phyloP scores from a whole-genome alignment of 2,329 filamentous ascomycete genomes.

The Trichoderma sp. region DNA sequence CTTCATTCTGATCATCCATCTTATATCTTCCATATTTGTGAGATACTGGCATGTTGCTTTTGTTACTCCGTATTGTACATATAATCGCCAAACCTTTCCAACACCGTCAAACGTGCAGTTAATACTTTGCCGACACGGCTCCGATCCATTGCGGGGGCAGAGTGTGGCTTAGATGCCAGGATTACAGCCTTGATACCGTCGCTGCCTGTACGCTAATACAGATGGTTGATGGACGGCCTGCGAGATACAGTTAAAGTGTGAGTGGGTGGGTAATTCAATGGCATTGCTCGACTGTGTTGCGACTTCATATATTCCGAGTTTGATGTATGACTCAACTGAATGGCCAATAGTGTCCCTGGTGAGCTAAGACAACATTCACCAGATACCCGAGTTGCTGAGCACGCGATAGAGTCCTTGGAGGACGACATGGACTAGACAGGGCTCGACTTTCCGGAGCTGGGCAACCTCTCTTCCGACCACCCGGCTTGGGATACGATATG shows the following conservation, averaged over 20 bases:
- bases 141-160: not conserved
- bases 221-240: not conserved
- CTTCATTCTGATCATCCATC: not conserved
- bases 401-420: constrained; percentile 10
- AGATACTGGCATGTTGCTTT: not conserved
- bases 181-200: not conserved
- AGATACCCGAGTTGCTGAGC: not conserved
- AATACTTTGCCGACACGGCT: not conserved
- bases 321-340: not conserved
- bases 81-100: not conserved
- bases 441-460: not conserved
- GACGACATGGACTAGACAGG: not conserved
- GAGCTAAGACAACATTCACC: not conserved
- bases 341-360: not conserved
- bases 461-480: not conserved
- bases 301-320: not conserved
- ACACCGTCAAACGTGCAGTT: not conserved
- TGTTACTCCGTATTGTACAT: not conserved
- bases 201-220: not conserved
- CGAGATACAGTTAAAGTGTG: not conserved
- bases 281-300: not conserved
- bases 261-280: not conserved
- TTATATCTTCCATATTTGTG: not conserved
- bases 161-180: not conserved
- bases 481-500: not conserved